These are phyloP conservation scores for Hydrangea macrophylla DNA, from an alignment of 148 eudicot species.

Conservation along the genomic window DNA sequence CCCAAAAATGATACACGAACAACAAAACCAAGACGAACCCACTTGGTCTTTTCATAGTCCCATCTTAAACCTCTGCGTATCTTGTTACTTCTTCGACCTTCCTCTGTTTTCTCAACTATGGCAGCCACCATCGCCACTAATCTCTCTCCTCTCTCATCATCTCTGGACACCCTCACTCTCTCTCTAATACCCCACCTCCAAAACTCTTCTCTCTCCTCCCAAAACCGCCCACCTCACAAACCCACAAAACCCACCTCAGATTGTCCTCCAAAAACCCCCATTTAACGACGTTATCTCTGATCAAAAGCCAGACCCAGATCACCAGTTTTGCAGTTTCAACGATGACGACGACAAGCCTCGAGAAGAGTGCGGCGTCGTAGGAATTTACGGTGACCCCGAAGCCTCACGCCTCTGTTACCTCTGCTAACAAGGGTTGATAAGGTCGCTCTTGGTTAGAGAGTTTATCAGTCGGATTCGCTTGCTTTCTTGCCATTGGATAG, in stretches of 20 bases:
- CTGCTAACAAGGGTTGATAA: conserved; percentile 55
- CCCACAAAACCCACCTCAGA: too few species aligned
- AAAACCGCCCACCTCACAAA: too few species aligned
- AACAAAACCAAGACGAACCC: conserved; percentile 17
- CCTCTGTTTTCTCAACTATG: conserved; percentile 1
- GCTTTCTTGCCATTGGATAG: conserved; percentile 52
- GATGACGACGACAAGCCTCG: too few species aligned
- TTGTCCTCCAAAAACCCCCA: too few species aligned
- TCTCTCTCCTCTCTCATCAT: background rate
- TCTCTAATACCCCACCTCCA: too few species aligned
- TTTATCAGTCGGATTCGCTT: conserved; percentile 52
- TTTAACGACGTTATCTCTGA: too few species aligned
- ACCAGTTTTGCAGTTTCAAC: background rate
- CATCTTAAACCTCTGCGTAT: background rate
- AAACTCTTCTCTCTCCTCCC: too few species aligned
- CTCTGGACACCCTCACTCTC: background rate
- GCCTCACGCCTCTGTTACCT: conserved; percentile 40
- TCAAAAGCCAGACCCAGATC: too few species aligned
- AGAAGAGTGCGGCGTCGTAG: too few species aligned
- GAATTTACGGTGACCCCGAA: too few species aligned
- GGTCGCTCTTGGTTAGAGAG: conserved; percentile 48
- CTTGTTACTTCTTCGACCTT: too few species aligned
- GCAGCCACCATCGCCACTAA: conserved; percentile 10
- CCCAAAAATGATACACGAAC: too few species aligned
- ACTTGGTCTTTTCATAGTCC: conserved; percentile 21